These are phyloP conservation scores for Dactylellina sp. DNA, from an alignment of 2,329 filamentous ascomycete species.

Conservation along the genomic window DNA sequence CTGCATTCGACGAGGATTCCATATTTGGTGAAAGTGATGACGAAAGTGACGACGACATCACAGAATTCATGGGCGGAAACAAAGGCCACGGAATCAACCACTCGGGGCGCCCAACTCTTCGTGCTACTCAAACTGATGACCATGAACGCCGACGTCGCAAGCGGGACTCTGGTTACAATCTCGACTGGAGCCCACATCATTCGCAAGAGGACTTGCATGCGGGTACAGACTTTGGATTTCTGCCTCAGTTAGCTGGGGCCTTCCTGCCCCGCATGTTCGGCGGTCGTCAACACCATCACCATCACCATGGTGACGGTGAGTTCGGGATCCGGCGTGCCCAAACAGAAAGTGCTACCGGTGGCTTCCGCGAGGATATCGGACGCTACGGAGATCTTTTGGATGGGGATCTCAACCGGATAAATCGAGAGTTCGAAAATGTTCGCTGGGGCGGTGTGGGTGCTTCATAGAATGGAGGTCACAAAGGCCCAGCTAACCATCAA, in stretches of 20 bases:
- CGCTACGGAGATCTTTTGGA: conserved; percentile 51
- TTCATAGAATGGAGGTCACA: conserved; percentile 6
- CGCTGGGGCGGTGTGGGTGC: conserved; percentile 46
- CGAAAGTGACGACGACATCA: conserved; percentile 41
- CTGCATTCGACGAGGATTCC: conserved; percentile 47
- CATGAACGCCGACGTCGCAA: conserved; percentile 33
- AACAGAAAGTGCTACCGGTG: conserved; percentile 17
- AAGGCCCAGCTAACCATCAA: neutral
- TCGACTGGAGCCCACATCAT: conserved; percentile 48
- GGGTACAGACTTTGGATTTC: conserved; percentile 42
- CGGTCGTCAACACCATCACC: conserved; percentile 25
- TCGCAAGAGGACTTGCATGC: conserved; percentile 35
- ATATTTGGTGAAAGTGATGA: conserved; percentile 36
- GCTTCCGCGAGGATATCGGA: conserved; percentile 37
- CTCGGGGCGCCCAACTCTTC: conserved; percentile 30
- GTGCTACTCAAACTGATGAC: conserved; percentile 29
- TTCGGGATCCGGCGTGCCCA: conserved; percentile 15
- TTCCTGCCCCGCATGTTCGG: conserved; percentile 52
- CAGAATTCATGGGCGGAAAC: conserved; percentile 36
- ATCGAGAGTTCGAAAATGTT: conserved; percentile 37
- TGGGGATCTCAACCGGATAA: conserved; percentile 36
- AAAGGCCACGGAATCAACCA: conserved; percentile 11
- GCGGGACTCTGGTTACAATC: conserved; percentile 49
- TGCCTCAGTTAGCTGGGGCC: conserved; percentile 32
- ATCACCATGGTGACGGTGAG: conserved; percentile 17